A percentile compares a stretch with the other conserved stretches of the same genome.
Conservation (phyloP, 2,329 filamentous ascomycete species). For the Trichoderma aggressivum region DNA sequence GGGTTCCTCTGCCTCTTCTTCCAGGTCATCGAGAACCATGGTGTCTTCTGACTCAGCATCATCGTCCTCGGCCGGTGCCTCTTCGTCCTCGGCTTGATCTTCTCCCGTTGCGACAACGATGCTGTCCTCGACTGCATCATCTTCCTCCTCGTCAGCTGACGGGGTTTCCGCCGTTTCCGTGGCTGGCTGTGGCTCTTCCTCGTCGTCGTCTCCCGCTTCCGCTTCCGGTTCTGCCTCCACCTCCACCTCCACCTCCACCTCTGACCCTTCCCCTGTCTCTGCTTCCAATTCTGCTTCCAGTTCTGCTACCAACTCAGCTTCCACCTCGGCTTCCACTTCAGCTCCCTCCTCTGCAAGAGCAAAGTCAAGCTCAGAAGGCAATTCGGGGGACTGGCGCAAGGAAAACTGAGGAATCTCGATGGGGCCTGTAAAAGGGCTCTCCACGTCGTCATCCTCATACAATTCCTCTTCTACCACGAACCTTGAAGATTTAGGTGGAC, state of each 20-base stretch:
- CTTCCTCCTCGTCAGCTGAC: slow-evolving; percentile 6
- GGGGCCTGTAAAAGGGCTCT: slow-evolving; percentile 36
- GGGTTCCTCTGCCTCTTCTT: slow-evolving; percentile 19
- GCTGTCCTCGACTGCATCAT: slow-evolving; percentile 22
- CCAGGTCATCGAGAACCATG: slow-evolving; percentile 27
- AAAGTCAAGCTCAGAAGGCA: slow-evolving; percentile 43
- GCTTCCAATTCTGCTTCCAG: slow-evolving; percentile 6
- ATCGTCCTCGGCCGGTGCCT: slow-evolving; percentile 19
- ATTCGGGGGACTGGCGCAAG: slow-evolving; percentile 44
- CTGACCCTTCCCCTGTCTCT: slow-evolving; percentile 28
- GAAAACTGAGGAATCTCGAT: slow-evolving; percentile 40
- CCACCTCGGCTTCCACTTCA: slow-evolving; percentile 23
- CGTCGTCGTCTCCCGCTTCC: slow-evolving; percentile 5
- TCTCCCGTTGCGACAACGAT: slow-evolving; percentile 4
- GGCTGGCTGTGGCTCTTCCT: background rate
- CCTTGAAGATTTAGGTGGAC: slow-evolving; percentile 33
- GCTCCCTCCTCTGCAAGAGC: slow-evolving; percentile 33
- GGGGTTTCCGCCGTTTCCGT: slow-evolving; percentile 6
- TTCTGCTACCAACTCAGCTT: background rate
- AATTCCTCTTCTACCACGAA: slow-evolving; percentile 37
- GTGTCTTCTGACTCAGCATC: slow-evolving; percentile 21
- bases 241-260: slow-evolving; percentile 12
- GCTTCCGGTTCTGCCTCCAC: slow-evolving; percentile 27
- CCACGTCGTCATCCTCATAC: slow-evolving; percentile 27
- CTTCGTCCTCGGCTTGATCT: slow-evolving; percentile 15